Evolutionary conservation across 2,329 filamentous ascomycete genomes (phyloP), one percentile per base, ranked within the genome.

Genomic region (Fusarium aywerte): DNA sequence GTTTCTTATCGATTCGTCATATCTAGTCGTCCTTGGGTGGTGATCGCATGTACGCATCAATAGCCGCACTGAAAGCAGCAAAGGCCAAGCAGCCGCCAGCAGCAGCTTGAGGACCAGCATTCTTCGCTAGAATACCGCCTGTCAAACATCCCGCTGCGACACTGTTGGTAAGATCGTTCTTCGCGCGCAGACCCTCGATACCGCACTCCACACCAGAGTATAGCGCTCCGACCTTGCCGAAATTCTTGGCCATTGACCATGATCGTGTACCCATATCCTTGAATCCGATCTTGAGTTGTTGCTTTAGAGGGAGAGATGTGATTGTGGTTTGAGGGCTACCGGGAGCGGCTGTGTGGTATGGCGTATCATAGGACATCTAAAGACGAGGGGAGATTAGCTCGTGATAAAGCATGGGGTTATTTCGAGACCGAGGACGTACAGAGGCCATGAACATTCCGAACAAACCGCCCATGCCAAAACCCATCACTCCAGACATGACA

Each of bases 371-470:
- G 80, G 93, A 91, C 96, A 99, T 99, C 93, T 97, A 48, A 27
- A 36, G 9, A n/a, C 12, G n/a, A 38, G n/a, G 62, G 50, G 48
- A 53, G 33, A 62, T 75, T 67, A 72, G 68, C 35, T 23, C 36
- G 42, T 25, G n/a, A 40, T n/a, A 9, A 29, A 18, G 16, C 1
- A 29, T 40, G 16, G 8, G 25, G 27, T 49, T 27, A 25, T 36
- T 20, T 33, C 23, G 20, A 45, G 55, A 31, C 7, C 31, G 8
- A 5, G 27, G 35, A 83, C 90, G 67, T 89, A 97, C 93, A 75
- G 92, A 96, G 61, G 94, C 93, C 95, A 98, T 99, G 84, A 99
- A 99, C 74, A 98, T 86, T 71, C 96, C 96, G 73, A 99, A 99
- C 40, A 96, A 84, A 74, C 93, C 96, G 66, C 96, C 96, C 69